These are phyloP conservation scores for Begonia peltatifolia DNA, from an alignment of 306 rosid genomes.

Conservation along the genomic window DNA sequence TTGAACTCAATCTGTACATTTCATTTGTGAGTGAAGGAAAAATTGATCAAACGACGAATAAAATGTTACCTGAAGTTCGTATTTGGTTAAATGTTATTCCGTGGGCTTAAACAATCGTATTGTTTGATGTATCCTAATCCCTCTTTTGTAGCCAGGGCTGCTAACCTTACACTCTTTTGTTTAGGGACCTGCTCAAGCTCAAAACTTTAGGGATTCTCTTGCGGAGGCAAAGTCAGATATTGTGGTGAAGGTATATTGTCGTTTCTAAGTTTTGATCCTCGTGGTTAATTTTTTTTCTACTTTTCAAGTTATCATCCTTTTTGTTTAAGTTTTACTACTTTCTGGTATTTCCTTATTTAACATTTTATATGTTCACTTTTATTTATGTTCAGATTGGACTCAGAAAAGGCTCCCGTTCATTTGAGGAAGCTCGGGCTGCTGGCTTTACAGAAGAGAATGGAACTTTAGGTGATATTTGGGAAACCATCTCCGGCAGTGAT, in stretches of 20 bases:
- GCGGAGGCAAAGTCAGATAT: constrained; percentile 75
- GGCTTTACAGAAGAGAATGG: constrained; percentile 90
- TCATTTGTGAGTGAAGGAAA: too few species aligned
- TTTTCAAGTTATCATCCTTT: too few species aligned
- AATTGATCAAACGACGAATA: too few species aligned
- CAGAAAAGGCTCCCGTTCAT: constrained; percentile 88
- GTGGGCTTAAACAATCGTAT: too few species aligned
- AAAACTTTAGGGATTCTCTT: constrained; percentile 83
- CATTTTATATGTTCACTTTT: constrained; percentile 1
- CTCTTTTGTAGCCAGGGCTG: background rate
- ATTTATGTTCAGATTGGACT: constrained; percentile 65
- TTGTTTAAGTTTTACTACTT: too few species aligned
- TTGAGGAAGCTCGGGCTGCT: constrained; percentile 75
- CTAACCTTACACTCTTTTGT: constrained; percentile 7
- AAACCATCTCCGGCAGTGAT: constrained; percentile 75
- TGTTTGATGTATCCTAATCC: too few species aligned
- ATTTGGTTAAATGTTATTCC: too few species aligned
- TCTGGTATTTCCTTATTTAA: background rate
- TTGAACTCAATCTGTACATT: too few species aligned
- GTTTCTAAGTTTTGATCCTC: background rate
- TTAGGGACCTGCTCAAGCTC: constrained; percentile 99
- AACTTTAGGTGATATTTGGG: constrained; percentile 86
- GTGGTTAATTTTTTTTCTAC: too few species aligned
- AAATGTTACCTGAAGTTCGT: too few species aligned
- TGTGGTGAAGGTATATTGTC: constrained; percentile 72